Base-by-base conservation (phyloP, 2,329 filamentous ascomycete genomes). In the Apiospora marii region DNA sequence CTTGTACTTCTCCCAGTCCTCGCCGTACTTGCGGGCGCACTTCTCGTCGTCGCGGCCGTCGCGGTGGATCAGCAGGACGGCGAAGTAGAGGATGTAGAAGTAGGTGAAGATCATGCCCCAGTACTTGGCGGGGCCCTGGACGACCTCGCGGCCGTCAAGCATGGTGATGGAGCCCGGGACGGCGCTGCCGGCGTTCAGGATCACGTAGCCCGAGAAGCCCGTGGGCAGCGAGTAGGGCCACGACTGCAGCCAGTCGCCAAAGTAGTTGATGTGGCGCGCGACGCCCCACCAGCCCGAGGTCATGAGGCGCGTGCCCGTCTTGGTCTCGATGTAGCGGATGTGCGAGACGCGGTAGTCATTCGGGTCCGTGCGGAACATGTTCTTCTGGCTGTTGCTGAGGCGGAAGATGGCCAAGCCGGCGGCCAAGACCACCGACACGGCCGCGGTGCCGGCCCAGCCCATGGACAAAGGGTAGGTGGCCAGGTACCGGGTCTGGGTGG, bases 31-130 rank as follows among this genome's bases (percentile, higher is more conserved):
- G 80, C 89, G 89, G 75, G 89, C 87, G 83, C 96, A 98, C 87
- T 98, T 98, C 81, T 94, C 93, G 77, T 98, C 95, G 77, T 98
- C 96, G 70, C 96, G 89, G 73, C 91, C 86, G 81, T 97, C 95
- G 27, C 96, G 92, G 81, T 98, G 96, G 71, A 98, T 86, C 14
- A 98, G 87, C 74, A 98, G 84, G 16, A 97, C 85, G 4, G 92
- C 95, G 84, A 98, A 98, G 85, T 98, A 98, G 10, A 97, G 79
- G 77, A 98, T 88, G 84, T 97, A 98, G 81, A 98, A 98, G 85
- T 98, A 98, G 0, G 95, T 98, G 76, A 98, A 90, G 67, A 95
- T 85, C 83, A 95, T 95, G 67, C 93, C 95, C 90, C 93, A 97
- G 30, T 94, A 95, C 77, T 89, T 90, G 44, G 93, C 92, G 37